These are phyloP conservation scores for Colletotrichum orbiculare DNA, from an alignment of 2,329 filamentous ascomycete species.

Conservation along the genomic window DNA sequence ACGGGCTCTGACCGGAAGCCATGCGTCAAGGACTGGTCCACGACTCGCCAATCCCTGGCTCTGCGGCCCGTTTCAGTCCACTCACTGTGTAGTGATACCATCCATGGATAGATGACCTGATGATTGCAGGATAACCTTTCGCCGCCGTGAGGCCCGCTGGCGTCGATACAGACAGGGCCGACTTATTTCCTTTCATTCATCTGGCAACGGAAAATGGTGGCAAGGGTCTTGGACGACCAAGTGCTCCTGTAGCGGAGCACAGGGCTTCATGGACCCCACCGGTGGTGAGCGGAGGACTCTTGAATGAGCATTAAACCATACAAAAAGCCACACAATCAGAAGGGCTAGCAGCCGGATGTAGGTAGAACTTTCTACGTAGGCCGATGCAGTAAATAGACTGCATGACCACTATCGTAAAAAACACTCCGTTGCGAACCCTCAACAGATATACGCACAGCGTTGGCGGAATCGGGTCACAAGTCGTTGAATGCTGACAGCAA, in stretches of 20 bases:
- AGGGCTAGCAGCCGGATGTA: conserved; percentile 20
- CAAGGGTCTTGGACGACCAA: conserved; percentile 5
- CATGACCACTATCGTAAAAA: not conserved
- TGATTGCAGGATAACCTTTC: conserved; percentile 37
- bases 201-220: conserved; percentile 34
- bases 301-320: conserved; percentile 14
- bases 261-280: conserved; percentile 5
- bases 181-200: conserved; percentile 34
- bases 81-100: conserved; percentile 38
- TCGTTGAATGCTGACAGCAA: too few relatives aligned
- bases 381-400: conserved; percentile 33
- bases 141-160: conserved; percentile 22
- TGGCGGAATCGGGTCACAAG: too few relatives aligned
- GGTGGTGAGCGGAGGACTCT: conserved; percentile 23
- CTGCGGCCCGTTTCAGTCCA: conserved; percentile 33
- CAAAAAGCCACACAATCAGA: conserved; percentile 31
- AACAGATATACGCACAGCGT: too few relatives aligned
- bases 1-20: conserved; percentile 62
- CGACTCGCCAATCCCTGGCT: conserved; percentile 35
- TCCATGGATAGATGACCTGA: conserved; percentile 37
- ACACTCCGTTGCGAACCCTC: too few relatives aligned
- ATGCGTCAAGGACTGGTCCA: conserved; percentile 34
- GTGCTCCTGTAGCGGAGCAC: conserved; percentile 5
- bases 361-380: conserved; percentile 34
- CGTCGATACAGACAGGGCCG: conserved; percentile 25